Evolutionary conservation across 139 green algal genomes (phyloP), one percentile per base, ranked within the genome.

Genomic region (Zygnema circumcarinatum): DNA sequence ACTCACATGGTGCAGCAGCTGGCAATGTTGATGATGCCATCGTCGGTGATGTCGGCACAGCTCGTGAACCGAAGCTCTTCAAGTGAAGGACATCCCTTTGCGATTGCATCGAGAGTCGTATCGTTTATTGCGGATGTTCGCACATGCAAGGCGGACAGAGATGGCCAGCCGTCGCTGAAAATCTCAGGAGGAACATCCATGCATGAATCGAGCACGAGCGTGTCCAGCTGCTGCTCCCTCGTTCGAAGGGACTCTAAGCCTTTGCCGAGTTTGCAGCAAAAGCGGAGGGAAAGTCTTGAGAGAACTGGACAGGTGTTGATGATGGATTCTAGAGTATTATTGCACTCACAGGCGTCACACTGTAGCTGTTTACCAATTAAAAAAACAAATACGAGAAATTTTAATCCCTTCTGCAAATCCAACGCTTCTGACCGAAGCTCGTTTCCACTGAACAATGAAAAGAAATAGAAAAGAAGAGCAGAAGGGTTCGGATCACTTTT

Each of bases 181-280:
- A 39, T 78, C 16, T 41, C 11, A 39, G 69, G 35, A 78, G 69
- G 36, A 3, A 78, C 3, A 39, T 41, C 69, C 16, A 16, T 52
- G 69, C 69, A 78, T 22, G 69, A 78, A 41, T 78, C 69, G 7
- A 78, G 69, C 69, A 78, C 11, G 7, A 78, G 16, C 69, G 3
- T 7, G 69, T 39, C 16, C 35, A 62, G 16, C 7, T 25, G 16
- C 16, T 16, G 47, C 7, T 16, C 16, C 7, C 16, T 62, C 16
- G 47, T 62, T 62, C 47, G 47, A 62, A 62, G 47, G 47, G 7
- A 25, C 47, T 62, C 47, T 25, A 62, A 62, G 7, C 47, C 16
- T 62, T 62, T 16, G 7, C 47, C 47, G 7, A 62, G 16, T 62
- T 62, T 62, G 47, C 47, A 62, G 47, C 47, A 62, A 16, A 62